Evolutionary conservation across 768 basidiomycete genomes (phyloP).

Genomic region (Kwoniella newhampshirensis): DNA sequence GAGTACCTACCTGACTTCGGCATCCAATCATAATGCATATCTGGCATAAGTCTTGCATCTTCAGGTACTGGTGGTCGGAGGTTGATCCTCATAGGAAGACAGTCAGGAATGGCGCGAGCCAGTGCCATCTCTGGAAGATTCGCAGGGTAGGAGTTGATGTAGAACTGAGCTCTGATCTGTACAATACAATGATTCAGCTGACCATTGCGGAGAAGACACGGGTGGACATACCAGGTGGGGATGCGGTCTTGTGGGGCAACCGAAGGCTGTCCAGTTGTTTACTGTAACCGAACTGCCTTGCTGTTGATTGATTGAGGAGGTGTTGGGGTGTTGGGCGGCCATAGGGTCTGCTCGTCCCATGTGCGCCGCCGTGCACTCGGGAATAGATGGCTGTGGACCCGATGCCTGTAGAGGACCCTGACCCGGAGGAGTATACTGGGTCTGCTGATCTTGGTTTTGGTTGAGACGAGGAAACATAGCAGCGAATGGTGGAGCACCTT

Average conservation of each 20-base stretch:
- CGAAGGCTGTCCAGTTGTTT: too few relatives aligned
- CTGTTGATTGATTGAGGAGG: too few relatives aligned
- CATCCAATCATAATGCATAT: constrained; percentile 45
- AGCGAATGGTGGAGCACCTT: too few relatives aligned
- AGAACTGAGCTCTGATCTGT: constrained; percentile 19
- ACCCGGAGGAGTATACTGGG: too few relatives aligned
- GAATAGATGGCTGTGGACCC: too few relatives aligned
- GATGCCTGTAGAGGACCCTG: too few relatives aligned
- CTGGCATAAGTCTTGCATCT: constrained; percentile 25
- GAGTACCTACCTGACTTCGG: constrained; percentile 24
- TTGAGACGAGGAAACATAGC: too few relatives aligned
- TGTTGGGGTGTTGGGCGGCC: too few relatives aligned
- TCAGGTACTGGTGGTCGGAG: constrained; percentile 18
- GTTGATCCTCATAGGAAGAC: constrained; percentile 34
- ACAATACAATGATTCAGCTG: background rate
- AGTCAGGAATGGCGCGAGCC: constrained; percentile 31
- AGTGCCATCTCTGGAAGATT: constrained; percentile 26
- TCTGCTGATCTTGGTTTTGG: too few relatives aligned
- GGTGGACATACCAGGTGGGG: constrained; percentile 15
- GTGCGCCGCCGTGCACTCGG: too few relatives aligned
- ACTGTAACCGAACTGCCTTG: too few relatives aligned
- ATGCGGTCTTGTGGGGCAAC: constrained; percentile 1
- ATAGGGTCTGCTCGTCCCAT: too few relatives aligned
- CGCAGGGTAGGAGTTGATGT: constrained; percentile 27
- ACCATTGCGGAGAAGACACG: background rate